Evolutionary conservation across 176 grass and related monocot genomes (phyloP), one percentile per base, ranked within the genome.

Genomic region (Oryza australiensis): DNA sequence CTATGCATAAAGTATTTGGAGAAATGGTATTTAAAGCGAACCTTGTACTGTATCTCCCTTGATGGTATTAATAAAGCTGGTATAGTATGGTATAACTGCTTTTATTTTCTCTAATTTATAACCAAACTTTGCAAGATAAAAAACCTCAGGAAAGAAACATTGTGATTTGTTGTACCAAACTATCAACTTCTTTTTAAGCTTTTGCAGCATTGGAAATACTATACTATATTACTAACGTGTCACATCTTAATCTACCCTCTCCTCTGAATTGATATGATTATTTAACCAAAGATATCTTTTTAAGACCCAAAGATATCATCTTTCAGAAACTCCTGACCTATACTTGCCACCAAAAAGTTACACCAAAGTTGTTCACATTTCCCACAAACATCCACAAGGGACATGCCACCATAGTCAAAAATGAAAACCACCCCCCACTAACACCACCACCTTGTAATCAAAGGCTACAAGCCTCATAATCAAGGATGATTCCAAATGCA

Each of bases 371-470:
- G 14, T 59, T 76, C 3, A 72, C 14, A 55, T 66, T 46, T 82
- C 8, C 8, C 20, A 33, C 53, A 75, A 75, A 34, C 68, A 22
- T 45, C 77, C 45, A 79, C 42, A 29, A 51, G 55, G 51, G 29
- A 63, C 64, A 72, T 62, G 78, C 15, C 48, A 48, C 45, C 69
- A 78, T 75, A 67, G 79, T 87, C 53, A 29, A 65, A 86, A 86
- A 82, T 15, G 55, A 62, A 62, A 78, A 89, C 68, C 77, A 41
- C 83, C 66, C 74, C 40, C 79, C 49, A 78, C 70, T 85, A 62
- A 35, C 68, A 88, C 74, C 77, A 46, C 37, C 48, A 48, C 45
- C 45, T 48, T 16, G 14, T 75, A 86, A 91, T 62, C 38, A 82
- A 87, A 91, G 75, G 75, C 73, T 62, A 75, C 70, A 62, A 28